Base-by-base conservation (phyloP, 441 rosid species). In the Populus hybrid region DNA sequence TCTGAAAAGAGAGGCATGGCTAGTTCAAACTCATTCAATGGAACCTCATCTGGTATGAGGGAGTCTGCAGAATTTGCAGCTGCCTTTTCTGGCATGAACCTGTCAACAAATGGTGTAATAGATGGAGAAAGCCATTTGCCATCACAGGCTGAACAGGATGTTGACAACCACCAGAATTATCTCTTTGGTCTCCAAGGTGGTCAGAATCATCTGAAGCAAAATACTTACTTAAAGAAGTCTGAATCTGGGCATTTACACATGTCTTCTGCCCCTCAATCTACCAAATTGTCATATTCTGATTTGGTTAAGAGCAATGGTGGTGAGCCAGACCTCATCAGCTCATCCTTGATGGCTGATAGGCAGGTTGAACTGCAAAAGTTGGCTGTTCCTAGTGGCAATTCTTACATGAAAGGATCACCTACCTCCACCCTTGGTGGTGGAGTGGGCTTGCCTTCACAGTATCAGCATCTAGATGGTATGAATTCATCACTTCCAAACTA, bases 71-170 rank as follows among this genome's bases (percentile, higher is more conserved):
- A 91, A 76, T 80, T 95, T 9, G 89, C 79, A 1, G 81, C 87
- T 74, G 92, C 91, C 64, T 85, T 95, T 24, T 94, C 97, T 72
- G 90, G 92, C 72, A 74, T 95, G 90, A 89, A 83, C 78, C 81
- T 95, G 79, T 85, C 91, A 32, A 76, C 79, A 72, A 89, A 78
- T 81, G 91, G 86, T n/a, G 84, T 79, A 68, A 34, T 81, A 19
- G 87, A 85, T 74, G 91, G 85, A 77, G 85, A 86, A 35, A 85
- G 76, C 67, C 92, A 83, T 57, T 70, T 88, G 69, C 67, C 75
- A 2, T 79, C 84, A 23, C 83, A 83, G 66, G 71, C 79, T 78
- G 91, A 85, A 71, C 92, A 83, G 36, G 92, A 88, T 76, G 82
- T 82, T 3, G 87, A 88, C 57, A 86, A 80, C 71, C 89, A 84